These are phyloP conservation scores for Podospora pseudopauciseta DNA, from an alignment of 495 filamentous ascomycete species.

Conservation along the genomic window DNA sequence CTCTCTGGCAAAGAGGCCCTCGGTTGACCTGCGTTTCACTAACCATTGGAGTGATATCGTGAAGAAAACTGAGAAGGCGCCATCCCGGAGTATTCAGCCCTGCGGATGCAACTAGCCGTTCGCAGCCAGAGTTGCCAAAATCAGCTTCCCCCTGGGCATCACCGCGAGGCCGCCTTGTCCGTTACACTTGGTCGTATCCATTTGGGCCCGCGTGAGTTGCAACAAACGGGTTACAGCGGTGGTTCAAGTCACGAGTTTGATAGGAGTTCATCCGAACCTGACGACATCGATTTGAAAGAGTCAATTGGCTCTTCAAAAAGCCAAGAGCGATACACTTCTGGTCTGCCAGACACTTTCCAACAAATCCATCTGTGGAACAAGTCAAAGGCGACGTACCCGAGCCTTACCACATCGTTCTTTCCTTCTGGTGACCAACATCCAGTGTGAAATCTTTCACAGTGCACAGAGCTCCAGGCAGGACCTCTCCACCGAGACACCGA, in stretches of 20 bases:
- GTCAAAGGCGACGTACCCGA: not conserved
- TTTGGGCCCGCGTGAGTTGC: not conserved
- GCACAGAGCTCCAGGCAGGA: not conserved
- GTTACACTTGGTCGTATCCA: not conserved
- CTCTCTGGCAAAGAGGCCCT: not conserved
- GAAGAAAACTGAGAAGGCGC: not conserved
- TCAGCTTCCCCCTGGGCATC: not conserved
- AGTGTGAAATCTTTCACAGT: not conserved
- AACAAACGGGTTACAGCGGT: not conserved
- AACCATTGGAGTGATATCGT: not conserved
- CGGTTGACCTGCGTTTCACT: not conserved
- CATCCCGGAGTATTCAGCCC: constrained; percentile 11
- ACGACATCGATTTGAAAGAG: not conserved
- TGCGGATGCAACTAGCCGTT: constrained; percentile 27
- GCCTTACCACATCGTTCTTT: not conserved
- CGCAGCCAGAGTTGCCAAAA: constrained; percentile 16
- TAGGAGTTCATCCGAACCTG: not conserved
- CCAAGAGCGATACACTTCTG: not conserved
- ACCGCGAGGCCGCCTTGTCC: not conserved
- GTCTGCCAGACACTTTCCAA: not conserved
- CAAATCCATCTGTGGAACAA: not conserved
- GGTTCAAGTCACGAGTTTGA: too few species aligned
- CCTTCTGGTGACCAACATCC: not conserved
- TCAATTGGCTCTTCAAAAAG: not conserved
- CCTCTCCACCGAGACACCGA: not conserved